Percentiles rank a stretch among this genome's conserved stretches.
Conservation (phyloP, 495 filamentous ascomycete species). For the Aspergillus diversus region DNA sequence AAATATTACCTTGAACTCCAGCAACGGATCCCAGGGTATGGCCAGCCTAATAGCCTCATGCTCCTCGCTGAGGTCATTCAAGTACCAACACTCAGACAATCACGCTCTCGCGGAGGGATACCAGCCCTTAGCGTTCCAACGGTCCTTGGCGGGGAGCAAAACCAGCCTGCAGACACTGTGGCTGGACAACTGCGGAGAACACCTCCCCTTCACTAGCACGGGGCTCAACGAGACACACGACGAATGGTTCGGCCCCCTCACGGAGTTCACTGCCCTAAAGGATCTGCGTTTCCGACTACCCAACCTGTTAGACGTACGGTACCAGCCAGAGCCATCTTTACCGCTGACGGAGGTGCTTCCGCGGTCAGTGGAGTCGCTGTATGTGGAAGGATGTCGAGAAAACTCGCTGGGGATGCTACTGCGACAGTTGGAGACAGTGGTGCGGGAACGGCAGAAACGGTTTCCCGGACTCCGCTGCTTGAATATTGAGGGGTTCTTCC, state of each 20-base stretch:
- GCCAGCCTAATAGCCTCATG: slow-evolving; percentile 30
- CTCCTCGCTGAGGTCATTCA: slow-evolving; percentile 35
- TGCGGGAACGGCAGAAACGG: slow-evolving; percentile 27
- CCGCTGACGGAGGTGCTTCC: slow-evolving; percentile 35
- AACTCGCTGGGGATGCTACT: slow-evolving; percentile 33
- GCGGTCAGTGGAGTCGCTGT: slow-evolving; percentile 34
- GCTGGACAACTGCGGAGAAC: slow-evolving; percentile 38
- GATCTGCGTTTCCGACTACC: slow-evolving; percentile 42
- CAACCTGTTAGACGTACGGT: slow-evolving; percentile 39
- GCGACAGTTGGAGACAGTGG: slow-evolving; percentile 29
- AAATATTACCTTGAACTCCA: slow-evolving; percentile 33
- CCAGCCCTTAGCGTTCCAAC: slow-evolving; percentile 34
- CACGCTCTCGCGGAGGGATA: slow-evolving; percentile 33
- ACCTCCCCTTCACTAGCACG: slow-evolving; percentile 37
- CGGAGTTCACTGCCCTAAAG: slow-evolving; percentile 34
- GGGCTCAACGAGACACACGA: slow-evolving; percentile 40
- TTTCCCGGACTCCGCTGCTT: slow-evolving; percentile 26
- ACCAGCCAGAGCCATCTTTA: slow-evolving; percentile 29
- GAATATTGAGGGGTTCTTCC: slow-evolving; percentile 41
- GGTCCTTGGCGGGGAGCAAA: slow-evolving; percentile 34
- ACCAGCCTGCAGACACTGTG: slow-evolving; percentile 35
- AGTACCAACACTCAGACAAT: slow-evolving; percentile 42
- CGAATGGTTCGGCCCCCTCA: slow-evolving; percentile 39
- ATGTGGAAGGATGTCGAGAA: slow-evolving; percentile 39
- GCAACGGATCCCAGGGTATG: slow-evolving; percentile 37